These are phyloP conservation scores for Ceratobasidium sp. DNA, from an alignment of 1,284 basidiomycete species.

Conservation along the genomic window DNA sequence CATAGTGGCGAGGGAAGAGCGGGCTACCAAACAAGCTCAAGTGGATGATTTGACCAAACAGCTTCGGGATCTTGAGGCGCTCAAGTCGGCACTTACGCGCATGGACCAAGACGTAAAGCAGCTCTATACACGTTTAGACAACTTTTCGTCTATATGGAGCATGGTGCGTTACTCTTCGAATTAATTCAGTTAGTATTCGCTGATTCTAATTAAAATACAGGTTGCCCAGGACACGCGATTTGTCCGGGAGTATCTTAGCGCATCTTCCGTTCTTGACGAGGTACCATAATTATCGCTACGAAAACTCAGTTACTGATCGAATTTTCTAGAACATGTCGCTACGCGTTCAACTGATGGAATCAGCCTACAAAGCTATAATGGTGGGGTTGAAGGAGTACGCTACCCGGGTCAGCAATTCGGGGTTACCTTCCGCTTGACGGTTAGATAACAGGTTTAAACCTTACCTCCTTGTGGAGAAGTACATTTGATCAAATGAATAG, in stretches of 20 bases:
- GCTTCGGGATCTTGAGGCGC: conserved; percentile 8
- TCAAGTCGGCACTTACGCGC: neutral
- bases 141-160: neutral
- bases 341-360: conserved; percentile 8
- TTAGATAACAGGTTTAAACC: too few species aligned
- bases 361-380: neutral
- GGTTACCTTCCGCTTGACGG: conserved; percentile 10
- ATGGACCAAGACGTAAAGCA: conserved; percentile 4
- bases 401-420: neutral
- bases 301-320: neutral
- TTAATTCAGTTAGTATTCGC: too few species aligned
- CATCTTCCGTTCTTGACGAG: neutral
- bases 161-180: too few species aligned
- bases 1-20: too few species aligned
- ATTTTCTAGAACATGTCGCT: neutral
- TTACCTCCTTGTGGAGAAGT: too few species aligned
- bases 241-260: neutral
- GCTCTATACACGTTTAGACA: neutral
- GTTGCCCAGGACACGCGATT: neutral
- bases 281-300: neutral
- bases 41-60: conserved; percentile 8
- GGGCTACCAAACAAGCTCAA: conserved; percentile 11
- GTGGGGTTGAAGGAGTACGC: neutral
- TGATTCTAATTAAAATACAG: neutral
- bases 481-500: too few species aligned